phyloP scores from a whole-genome alignment of 2,329 filamentous ascomycete species.

The Eutypa lata region DNA sequence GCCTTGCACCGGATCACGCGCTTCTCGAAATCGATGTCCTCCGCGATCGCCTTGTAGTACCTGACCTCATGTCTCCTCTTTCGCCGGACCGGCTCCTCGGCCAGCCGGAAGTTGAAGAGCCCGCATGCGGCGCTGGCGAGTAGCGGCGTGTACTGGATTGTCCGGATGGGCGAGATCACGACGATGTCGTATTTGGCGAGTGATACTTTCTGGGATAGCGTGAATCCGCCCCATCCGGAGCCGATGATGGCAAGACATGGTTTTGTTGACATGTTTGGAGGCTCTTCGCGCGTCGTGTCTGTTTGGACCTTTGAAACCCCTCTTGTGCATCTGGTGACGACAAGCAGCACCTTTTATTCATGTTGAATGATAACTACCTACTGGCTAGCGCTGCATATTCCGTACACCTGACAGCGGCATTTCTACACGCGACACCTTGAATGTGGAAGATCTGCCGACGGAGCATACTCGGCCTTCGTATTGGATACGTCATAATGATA shows the following conservation, averaged over 20 bases:
- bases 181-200: slow-evolving; percentile 34
- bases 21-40: slow-evolving; percentile 33
- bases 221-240: slow-evolving; percentile 38
- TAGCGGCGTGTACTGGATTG: slow-evolving; percentile 41
- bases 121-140: slow-evolving; percentile 42
- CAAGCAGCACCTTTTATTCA: too few relatives aligned
- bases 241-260: slow-evolving; percentile 28
- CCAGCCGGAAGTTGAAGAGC: slow-evolving; percentile 41
- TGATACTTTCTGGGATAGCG: slow-evolving; percentile 32
- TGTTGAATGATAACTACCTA: too few relatives aligned
- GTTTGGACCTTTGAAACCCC: too few relatives aligned
- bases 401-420: too few relatives aligned
- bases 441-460: too few relatives aligned
- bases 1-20: slow-evolving; percentile 32
- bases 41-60: slow-evolving; percentile 38
- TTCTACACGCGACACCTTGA: too few relatives aligned
- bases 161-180: slow-evolving; percentile 38
- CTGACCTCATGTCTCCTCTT: slow-evolving; percentile 24
- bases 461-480: too few relatives aligned
- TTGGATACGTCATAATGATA: too few relatives aligned
- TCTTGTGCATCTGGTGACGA: too few relatives aligned
- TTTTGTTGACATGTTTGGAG: slow-evolving; percentile 9
- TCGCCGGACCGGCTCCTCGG: slow-evolving; percentile 40
- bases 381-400: too few relatives aligned
- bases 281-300: background rate